Conservation (phyloP, 768 basidiomycete genomes). For the Hygrophoropsis aurantiaca region DNA sequence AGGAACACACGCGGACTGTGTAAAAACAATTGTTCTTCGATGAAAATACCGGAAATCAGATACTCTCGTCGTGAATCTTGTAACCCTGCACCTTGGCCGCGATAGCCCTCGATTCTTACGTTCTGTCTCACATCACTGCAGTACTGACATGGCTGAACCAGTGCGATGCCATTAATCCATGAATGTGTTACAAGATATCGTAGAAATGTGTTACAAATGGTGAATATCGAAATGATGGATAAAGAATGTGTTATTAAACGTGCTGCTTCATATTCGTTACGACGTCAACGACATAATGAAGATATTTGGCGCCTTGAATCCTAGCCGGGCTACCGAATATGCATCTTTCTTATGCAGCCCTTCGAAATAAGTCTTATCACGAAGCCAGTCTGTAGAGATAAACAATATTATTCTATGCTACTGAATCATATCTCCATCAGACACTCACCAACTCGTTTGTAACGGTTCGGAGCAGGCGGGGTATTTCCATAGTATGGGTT, state of each 20-base stretch:
- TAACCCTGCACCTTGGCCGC: too few species aligned
- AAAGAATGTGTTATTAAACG: conserved; percentile 7
- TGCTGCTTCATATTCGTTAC: conserved; percentile 23
- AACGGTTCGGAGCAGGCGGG: conserved; percentile 42
- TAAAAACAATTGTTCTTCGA: too few species aligned
- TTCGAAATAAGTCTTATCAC: conserved; percentile 73
- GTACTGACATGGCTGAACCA: too few species aligned
- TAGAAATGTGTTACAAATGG: conserved; percentile 1
- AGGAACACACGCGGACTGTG: too few species aligned
- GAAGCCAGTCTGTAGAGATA: conserved; percentile 65
- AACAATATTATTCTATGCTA: conserved; percentile 1
- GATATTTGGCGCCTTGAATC: conserved; percentile 77
- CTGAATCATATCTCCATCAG: neutral
- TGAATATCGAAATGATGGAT: conserved; percentile 9
- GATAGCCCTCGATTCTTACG: too few species aligned
- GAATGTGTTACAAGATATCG: neutral
- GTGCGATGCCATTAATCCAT: too few species aligned
- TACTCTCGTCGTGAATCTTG: too few species aligned
- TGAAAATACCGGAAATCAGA: too few species aligned
- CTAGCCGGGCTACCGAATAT: conserved; percentile 61
- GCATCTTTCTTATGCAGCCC: conserved; percentile 56
- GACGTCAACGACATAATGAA: conserved; percentile 66
- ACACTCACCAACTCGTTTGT: conserved; percentile 63
- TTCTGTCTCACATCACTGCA: too few species aligned
- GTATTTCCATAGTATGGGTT: conserved; percentile 44